phyloP scores from a whole-genome alignment of 2,329 filamentous ascomycete genomes.

The Karstenula rhodostoma region DNA sequence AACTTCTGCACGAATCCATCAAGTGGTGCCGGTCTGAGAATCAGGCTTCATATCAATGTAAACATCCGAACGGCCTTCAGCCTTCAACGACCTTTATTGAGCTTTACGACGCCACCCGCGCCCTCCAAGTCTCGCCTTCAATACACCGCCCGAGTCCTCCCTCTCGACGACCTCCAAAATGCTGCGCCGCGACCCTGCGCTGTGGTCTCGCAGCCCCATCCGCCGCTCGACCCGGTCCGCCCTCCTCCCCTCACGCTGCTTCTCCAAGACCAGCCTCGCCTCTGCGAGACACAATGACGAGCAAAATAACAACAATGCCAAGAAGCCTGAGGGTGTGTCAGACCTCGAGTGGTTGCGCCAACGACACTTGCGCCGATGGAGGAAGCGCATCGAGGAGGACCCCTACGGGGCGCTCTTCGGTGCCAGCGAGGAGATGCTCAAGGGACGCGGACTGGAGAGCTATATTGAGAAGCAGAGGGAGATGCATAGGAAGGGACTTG shows the following conservation, averaged over 20 bases:
- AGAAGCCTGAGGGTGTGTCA: conserved; percentile 34
- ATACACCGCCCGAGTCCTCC: neutral
- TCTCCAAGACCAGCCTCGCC: conserved; percentile 35
- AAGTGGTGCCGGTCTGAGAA: neutral
- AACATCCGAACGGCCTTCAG: neutral
- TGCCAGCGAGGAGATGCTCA: conserved; percentile 46
- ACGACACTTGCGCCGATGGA: conserved; percentile 40
- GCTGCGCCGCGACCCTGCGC: conserved; percentile 41
- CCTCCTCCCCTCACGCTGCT: conserved; percentile 35
- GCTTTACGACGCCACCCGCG: neutral
- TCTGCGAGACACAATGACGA: conserved; percentile 32
- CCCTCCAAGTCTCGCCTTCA: neutral
- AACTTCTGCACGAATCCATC: neutral
- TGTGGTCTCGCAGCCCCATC: conserved; percentile 30
- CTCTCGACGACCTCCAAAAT: conserved; percentile 23
- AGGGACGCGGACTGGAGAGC: conserved; percentile 35
- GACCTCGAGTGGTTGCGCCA: conserved; percentile 42
- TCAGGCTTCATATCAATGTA: neutral
- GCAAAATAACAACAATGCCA: conserved; percentile 16
- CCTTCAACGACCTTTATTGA: neutral
- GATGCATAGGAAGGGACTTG: conserved; percentile 27
- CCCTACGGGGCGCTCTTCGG: conserved; percentile 56
- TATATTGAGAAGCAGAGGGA: conserved; percentile 2
- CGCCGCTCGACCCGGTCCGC: conserved; percentile 33
- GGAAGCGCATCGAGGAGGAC: conserved; percentile 46